Conservation (phyloP, 805 yeast species). For the Zygosaccharomyces rouxii region DNA sequence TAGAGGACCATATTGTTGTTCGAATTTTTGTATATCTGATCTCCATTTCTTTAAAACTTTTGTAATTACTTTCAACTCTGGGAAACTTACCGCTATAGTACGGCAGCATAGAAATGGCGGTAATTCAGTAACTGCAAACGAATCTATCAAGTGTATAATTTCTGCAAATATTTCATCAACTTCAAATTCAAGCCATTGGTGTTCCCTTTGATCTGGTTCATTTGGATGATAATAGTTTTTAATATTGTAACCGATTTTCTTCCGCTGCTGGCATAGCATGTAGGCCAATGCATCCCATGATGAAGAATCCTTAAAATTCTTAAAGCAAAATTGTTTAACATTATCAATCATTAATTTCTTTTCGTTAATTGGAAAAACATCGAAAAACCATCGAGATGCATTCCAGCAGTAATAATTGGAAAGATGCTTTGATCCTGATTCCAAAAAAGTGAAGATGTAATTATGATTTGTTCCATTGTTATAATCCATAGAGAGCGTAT, state of each 20-base stretch:
- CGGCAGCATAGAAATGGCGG: conserved; percentile 29
- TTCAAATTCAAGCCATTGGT: neutral
- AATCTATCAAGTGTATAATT: conserved; percentile 16
- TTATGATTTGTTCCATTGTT: neutral
- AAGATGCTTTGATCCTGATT: conserved; percentile 33
- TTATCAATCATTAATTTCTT: conserved; percentile 12
- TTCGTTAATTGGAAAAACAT: conserved; percentile 15
- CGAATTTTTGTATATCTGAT: conserved; percentile 14
- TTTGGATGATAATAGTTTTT: conserved; percentile 10
- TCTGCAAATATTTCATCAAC: conserved; percentile 5
- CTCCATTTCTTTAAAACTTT: conserved; percentile 16
- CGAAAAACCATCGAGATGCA: conserved; percentile 34
- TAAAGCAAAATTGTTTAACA: conserved; percentile 27
- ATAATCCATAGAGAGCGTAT: conserved; percentile 10
- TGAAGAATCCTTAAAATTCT: conserved; percentile 32
- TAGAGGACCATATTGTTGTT: conserved; percentile 9
- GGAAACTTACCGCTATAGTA: conserved; percentile 3
- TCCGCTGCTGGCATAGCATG: conserved; percentile 16
- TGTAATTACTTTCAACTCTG: neutral
- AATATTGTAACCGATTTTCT: conserved; percentile 5
- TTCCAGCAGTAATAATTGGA: conserved; percentile 42
- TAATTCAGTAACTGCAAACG: conserved; percentile 19
- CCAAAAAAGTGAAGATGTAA: conserved; percentile 20
- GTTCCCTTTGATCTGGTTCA: neutral
- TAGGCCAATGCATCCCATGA: conserved; percentile 34